phyloP scores from a whole-genome alignment of 2,329 filamentous ascomycete species.

The Stachybotrys echinatus region DNA sequence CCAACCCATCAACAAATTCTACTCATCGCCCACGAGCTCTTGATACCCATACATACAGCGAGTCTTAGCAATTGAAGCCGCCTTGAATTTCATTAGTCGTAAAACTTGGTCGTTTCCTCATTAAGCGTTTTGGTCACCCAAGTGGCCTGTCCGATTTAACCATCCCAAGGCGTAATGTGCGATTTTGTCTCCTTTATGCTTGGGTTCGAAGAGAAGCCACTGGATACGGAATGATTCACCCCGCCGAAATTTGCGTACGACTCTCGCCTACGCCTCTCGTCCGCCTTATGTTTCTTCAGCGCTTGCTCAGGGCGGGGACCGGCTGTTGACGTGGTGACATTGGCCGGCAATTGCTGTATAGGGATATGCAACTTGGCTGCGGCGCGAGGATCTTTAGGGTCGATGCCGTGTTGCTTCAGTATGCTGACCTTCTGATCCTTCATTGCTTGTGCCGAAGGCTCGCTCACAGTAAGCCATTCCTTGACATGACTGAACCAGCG shows the following conservation, averaged over 20 bases:
- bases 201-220: constrained; percentile 25
- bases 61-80: not conserved
- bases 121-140: not conserved
- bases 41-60: too few relatives aligned
- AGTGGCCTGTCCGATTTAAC: constrained; percentile 5
- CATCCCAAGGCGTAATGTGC: constrained; percentile 25
- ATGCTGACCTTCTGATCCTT: constrained; percentile 38
- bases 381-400: constrained; percentile 35
- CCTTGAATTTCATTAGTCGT: constrained; percentile 1
- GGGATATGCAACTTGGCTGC: constrained; percentile 41
- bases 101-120: not conserved
- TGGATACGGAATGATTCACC: constrained; percentile 25
- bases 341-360: constrained; percentile 36
- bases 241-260: constrained; percentile 19
- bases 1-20: too few relatives aligned
- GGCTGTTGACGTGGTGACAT: constrained; percentile 39
- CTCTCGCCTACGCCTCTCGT: constrained; percentile 22
- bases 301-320: constrained; percentile 42
- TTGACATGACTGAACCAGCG: constrained; percentile 39
- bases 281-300: constrained; percentile 20
- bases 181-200: constrained; percentile 23
- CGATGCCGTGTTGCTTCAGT: constrained; percentile 38
- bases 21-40: too few relatives aligned
- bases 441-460: constrained; percentile 44
- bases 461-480: constrained; percentile 41